These are phyloP conservation scores for Pneumocystis sp. DNA, from an alignment of 1,139 yeast species.

Conservation along the genomic window DNA sequence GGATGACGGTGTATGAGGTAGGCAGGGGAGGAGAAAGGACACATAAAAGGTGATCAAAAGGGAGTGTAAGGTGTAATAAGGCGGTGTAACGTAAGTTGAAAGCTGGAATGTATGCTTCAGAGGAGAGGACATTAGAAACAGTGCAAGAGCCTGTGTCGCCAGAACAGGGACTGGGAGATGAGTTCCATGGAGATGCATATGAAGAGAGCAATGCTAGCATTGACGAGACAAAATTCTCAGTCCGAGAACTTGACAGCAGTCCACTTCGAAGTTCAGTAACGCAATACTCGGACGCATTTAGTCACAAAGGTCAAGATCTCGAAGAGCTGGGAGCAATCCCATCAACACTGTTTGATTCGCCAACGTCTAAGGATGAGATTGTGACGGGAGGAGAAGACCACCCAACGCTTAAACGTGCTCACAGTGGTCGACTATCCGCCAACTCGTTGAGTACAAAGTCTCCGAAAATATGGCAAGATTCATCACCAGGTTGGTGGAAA, in stretches of 20 bases:
- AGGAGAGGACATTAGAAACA: neutral
- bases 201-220: neutral
- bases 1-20: neutral
- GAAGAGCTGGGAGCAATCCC: constrained; percentile 15
- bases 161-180: neutral
- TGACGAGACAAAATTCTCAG: neutral
- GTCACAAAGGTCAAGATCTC: constrained; percentile 6
- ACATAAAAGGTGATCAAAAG: neutral
- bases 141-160: neutral
- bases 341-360: constrained; percentile 14
- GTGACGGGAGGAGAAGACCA: neutral
- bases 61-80: neutral
- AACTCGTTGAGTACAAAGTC: neutral
- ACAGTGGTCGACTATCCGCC: neutral
- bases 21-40: neutral
- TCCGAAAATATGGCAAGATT: neutral
- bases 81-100: neutral
- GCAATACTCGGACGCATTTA: neutral
- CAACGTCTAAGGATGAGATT: constrained; percentile 1
- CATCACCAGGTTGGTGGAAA: neutral
- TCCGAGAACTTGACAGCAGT: neutral
- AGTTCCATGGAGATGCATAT: neutral
- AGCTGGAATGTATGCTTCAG: neutral
- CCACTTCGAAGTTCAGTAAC: neutral
- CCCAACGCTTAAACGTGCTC: neutral